Evolutionary conservation across 179 eudicot genomes (phyloP).

Genomic region (Sideroxylon spinosum): DNA sequence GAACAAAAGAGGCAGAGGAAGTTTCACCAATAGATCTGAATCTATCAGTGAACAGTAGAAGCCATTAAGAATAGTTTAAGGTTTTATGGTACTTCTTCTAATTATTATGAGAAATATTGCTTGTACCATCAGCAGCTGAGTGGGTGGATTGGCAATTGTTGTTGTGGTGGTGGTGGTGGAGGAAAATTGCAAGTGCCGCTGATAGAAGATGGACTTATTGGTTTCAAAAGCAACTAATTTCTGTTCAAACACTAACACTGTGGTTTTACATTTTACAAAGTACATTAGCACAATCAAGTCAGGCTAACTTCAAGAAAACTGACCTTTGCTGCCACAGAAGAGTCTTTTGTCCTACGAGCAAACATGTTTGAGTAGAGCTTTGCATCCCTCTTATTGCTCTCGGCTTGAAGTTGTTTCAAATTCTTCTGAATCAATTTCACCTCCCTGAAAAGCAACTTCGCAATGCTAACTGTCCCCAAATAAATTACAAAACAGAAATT

Average conservation of each 20-base stretch:
- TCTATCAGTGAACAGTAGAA: background rate
- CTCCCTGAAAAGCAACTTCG: conserved; percentile 38
- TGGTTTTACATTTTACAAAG: background rate
- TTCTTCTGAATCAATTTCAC: conserved; percentile 33
- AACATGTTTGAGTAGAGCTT: conserved; percentile 53
- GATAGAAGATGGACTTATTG: background rate
- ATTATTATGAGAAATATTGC: background rate
- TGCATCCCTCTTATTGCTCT: conserved; percentile 56
- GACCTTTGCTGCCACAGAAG: conserved; percentile 26
- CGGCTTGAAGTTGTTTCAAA: conserved; percentile 48
- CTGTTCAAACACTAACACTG: background rate
- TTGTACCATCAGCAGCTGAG: background rate
- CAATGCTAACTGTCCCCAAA: background rate
- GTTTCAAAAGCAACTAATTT: conserved; percentile 3
- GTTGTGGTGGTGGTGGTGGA: background rate
- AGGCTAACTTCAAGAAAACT: conserved; percentile 4
- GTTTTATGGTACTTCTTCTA: background rate
- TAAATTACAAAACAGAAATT: background rate
- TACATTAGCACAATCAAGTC: background rate
- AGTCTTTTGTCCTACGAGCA: conserved; percentile 33
- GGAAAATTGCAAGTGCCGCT: background rate
- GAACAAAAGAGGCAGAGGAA: background rate
- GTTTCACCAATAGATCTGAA: background rate
- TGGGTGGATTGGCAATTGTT: background rate
- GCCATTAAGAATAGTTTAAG: background rate